Evolutionary conservation across 1,139 yeast genomes (phyloP).

Genomic region (Magnusiomyces fungicola): DNA sequence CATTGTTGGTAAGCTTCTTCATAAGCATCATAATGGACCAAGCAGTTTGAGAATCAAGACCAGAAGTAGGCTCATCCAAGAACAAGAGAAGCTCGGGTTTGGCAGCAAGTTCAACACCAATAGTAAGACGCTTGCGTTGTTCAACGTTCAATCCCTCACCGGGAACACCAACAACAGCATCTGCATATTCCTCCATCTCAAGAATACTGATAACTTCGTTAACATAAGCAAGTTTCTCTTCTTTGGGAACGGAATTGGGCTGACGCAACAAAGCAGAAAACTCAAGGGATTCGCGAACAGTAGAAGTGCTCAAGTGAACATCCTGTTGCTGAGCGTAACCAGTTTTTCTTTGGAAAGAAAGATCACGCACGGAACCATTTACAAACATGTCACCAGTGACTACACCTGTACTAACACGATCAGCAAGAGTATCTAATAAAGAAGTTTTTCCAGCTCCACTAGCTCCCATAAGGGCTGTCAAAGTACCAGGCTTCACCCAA

Average conservation of each 20-base stretch:
- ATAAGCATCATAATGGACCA: conserved; percentile 69
- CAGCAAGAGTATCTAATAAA: conserved; percentile 58
- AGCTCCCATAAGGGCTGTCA: conserved; percentile 73
- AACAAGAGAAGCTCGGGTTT: conserved; percentile 68
- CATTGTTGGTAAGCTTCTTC: conserved; percentile 61
- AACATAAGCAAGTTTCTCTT: conserved; percentile 58
- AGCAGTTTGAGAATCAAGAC: conserved; percentile 80
- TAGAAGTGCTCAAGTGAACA: conserved; percentile 56
- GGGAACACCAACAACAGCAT: conserved; percentile 70
- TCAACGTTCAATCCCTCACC: conserved; percentile 66
- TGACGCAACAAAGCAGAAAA: conserved; percentile 71
- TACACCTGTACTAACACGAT: conserved; percentile 65
- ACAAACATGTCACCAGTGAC: conserved; percentile 66
- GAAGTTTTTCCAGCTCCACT: conserved; percentile 84
- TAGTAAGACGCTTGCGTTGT: conserved; percentile 70
- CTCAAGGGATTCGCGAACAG: conserved; percentile 65
- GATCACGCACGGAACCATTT: conserved; percentile 56
- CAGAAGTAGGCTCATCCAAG: conserved; percentile 84
- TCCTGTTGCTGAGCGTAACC: conserved; percentile 79
- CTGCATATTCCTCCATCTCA: conserved; percentile 63
- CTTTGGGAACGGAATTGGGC: conserved; percentile 42
- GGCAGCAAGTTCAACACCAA: conserved; percentile 77
- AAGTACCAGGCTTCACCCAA: conserved; percentile 65
- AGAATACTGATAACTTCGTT: conserved; percentile 56
- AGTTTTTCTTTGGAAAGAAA: conserved; percentile 65